A percentile compares a stretch with the other conserved stretches of the same genome.
phyloP scores from a whole-genome alignment of 371 early-diverging fungal species.

The Chytridium lagenaria region DNA sequence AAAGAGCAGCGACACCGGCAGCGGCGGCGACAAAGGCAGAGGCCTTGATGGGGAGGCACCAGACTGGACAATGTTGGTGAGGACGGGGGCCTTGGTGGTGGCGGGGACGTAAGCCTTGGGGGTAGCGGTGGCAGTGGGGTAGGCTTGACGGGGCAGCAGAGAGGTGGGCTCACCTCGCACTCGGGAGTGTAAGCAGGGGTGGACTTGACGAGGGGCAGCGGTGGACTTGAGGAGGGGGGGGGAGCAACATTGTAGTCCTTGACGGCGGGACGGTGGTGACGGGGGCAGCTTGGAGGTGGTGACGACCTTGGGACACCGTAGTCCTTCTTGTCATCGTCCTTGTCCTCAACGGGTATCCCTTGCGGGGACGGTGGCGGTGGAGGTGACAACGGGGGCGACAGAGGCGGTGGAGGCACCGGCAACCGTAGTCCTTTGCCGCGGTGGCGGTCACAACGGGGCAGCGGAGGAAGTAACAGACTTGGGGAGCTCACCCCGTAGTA shows the following conservation, averaged over 20 bases:
- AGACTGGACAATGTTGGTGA: constrained; percentile 12
- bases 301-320: too few relatives aligned
- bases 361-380: background rate
- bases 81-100: constrained; percentile 7
- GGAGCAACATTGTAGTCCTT: background rate
- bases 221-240: background rate
- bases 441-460: too few relatives aligned
- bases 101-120: background rate
- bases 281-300: background rate
- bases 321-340: background rate
- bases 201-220: background rate
- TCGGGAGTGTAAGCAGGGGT: constrained; percentile 5
- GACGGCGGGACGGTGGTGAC: background rate
- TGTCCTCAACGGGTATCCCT: background rate
- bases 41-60: constrained; percentile 7
- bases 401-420: background rate
- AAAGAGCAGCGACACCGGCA: constrained; percentile 17
- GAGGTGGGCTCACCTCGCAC: background rate
- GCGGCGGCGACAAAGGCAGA: constrained; percentile 8
- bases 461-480: background rate
- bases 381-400: background rate
- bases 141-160: background rate
- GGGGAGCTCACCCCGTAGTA: background rate
- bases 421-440: background rate
- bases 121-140: background rate